Base-by-base conservation (phyloP, 176 grass and related monocot genomes). In the Eremochloa ophiuroides region DNA sequence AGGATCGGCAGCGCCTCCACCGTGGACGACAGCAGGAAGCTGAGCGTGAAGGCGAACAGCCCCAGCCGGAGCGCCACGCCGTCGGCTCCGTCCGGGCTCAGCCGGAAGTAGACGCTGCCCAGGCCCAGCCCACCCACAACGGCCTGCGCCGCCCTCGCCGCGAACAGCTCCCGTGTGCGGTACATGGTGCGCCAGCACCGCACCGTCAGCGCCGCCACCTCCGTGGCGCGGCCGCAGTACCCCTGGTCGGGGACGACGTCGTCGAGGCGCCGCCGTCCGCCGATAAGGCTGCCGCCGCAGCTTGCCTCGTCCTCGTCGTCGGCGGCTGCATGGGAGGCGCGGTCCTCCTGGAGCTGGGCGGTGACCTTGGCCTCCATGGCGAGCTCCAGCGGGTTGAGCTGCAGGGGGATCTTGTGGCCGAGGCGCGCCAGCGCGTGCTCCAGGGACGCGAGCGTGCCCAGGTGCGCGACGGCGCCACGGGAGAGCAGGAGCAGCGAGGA, bases 21-120 rank as follows among this genome's bases (percentile, higher is more conserved):
- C 0, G 92, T 98, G 69, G 95, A 98, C 26, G 95, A 98, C 46
- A 98, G 95, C 8, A 98, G 92, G 84, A 95, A 98, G 86, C 90
- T 93, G 35, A 98, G 90, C 26, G 83, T 98, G 83, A 98, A 98
- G 50, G 95, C 95, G 70, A 98, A 98, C 55, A 98, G 80, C 8
- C 95, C 95, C 0, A 98, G 92, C 22, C 92, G 82, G 66, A 94
- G 88, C 2, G 90, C 81, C 47, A 93, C 71, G 31, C 90, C 92
- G 25, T 94, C 86, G 3, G 87, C 50, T 70, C 67, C 66, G 37
- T 85, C 87, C 2, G 74, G 75, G 48, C 65, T 63, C 5, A 89
- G 58, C 1, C 76, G 90, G 68, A 93, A 91, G 85, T 89, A 98
- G 47, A 98, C 92, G 65, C 92, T 98, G 40, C 90, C 95, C 1